These are phyloP conservation scores for Onygenales sp. DNA, from an alignment of 2,329 filamentous ascomycete genomes.

Conservation along the genomic window DNA sequence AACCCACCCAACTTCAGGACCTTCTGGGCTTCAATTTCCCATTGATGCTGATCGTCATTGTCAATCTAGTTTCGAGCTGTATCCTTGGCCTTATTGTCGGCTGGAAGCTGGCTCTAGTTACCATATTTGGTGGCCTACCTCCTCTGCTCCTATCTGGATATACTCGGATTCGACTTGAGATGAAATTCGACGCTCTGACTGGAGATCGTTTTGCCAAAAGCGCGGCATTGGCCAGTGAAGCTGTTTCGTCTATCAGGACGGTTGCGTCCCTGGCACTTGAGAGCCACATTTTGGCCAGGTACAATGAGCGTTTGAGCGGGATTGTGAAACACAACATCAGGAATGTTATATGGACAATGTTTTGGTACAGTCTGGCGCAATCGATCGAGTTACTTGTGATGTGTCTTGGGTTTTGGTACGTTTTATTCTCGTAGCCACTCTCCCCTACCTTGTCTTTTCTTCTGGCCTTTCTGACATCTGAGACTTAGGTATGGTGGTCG, in stretches of 20 bases:
- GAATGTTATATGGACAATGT: constrained; percentile 17
- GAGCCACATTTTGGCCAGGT: constrained; percentile 26
- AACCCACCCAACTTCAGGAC: constrained; percentile 49
- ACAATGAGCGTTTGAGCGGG: constrained; percentile 22
- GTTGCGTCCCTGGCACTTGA: constrained; percentile 43
- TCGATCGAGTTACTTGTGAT: constrained; percentile 13
- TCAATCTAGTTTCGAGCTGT: constrained; percentile 64
- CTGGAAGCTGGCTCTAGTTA: constrained; percentile 71
- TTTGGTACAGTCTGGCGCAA: constrained; percentile 23
- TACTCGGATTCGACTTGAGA: constrained; percentile 40
- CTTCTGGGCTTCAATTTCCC: constrained; percentile 72
- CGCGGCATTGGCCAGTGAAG: constrained; percentile 42
- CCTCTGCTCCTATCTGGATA: constrained; percentile 19
- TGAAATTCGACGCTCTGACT: constrained; percentile 37
- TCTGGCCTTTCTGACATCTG: constrained; percentile 44
- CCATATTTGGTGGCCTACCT: constrained; percentile 37
- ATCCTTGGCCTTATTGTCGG: constrained; percentile 57
- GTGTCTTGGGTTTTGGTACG: constrained; percentile 3
- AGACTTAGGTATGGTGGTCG: constrained; percentile 48
- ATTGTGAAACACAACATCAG: constrained; percentile 16
- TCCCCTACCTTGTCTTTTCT: constrained; percentile 6
- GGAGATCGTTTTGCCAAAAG: constrained; percentile 38
- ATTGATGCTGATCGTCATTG: constrained; percentile 64
- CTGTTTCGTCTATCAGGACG: constrained; percentile 41
- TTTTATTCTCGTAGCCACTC: constrained; percentile 38